phyloP scores from a whole-genome alignment of 805 yeast genomes.

The Cyberlindnera suaveolens region DNA sequence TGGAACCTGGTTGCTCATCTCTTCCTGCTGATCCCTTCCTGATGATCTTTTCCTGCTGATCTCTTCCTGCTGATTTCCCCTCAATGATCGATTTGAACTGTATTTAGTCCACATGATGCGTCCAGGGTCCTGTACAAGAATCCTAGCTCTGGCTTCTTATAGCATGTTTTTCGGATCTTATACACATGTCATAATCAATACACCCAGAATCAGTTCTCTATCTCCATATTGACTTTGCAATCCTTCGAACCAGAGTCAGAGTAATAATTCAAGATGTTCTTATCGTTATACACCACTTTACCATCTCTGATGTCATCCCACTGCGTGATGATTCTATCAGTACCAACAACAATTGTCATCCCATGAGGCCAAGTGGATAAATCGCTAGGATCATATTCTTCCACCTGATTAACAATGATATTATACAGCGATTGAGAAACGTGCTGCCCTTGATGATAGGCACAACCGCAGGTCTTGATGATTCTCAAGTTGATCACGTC shows the following conservation, averaged over 20 bases:
- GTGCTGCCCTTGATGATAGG: constrained; percentile 22
- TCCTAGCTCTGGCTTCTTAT: neutral
- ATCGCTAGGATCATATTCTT: constrained; percentile 11
- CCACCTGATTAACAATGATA: constrained; percentile 8
- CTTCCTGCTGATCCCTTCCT: too few species aligned
- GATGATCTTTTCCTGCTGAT: too few species aligned
- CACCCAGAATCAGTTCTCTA: constrained; percentile 4
- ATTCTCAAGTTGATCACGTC: constrained; percentile 31
- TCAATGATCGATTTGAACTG: too few species aligned
- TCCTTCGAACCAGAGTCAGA: constrained; percentile 24
- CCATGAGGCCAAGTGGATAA: constrained; percentile 16
- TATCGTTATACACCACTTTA: constrained; percentile 23
- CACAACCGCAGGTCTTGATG: constrained; percentile 37
- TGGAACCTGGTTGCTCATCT: too few species aligned
- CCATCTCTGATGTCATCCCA: constrained; percentile 24
- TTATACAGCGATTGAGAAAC: constrained; percentile 18
- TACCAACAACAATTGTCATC: constrained; percentile 25
- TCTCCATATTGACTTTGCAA: constrained; percentile 8
- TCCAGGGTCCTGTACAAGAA: too few species aligned
- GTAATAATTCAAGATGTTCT: constrained; percentile 24
- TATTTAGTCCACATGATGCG: too few species aligned
- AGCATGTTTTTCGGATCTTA: too few species aligned
- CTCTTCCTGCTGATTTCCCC: too few species aligned
- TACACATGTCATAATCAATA: too few species aligned
- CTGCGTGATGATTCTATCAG: constrained; percentile 15